Evolutionary conservation across 2,329 filamentous ascomycete genomes (phyloP), one percentile per base, ranked within the genome.

Genomic region (Penicillium sp.): DNA sequence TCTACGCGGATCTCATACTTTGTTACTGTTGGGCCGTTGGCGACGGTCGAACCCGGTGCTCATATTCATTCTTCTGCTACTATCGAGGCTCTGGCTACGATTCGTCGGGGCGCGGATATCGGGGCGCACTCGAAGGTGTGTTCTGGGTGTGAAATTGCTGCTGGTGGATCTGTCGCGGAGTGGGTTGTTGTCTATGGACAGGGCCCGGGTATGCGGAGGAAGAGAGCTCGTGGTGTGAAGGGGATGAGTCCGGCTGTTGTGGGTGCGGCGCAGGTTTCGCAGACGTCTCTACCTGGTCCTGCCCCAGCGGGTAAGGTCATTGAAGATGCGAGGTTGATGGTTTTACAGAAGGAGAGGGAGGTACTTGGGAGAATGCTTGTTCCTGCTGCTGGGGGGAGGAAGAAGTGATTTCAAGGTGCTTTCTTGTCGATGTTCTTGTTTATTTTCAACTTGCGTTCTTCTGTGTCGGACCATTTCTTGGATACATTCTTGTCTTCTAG

Each of bases 181-280:
- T 86, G 84, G 70, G 88, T 86, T 0, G 88, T 92, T 6, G 77
- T 91, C 23, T 91, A 85, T 73, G 87, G 88, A 0, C 83, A 84
- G 57, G 87, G 87, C 27, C 78, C 68, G 43, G 73, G 72, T 19
- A 69, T 77, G 62, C 67, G 72, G 55, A 67, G 73, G 49, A 71
- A 71, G 25, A 67, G 73, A 46, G 64, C 64, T 15, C 57, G 63
- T 80, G 63, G 79, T 80, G 62, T 59, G 17, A 69, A 62, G 38
- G 51, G 46, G 23, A 50, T 64, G 42, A 60, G 60, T 48, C 50
- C 52, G 27, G 63, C 58, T 46, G 62, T 62, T 55, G 54, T 61
- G 10, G 52, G 53, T 56, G 63, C 56, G 40, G 60, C 56, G 45
- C 62, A 61, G 42, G 60, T 62, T 47, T 60, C 41, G 42, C 62